Percentiles rank a stretch among this genome's conserved stretches.
Conservation (phyloP, 495 filamentous ascomycete genomes). For the Trichoderma reesei region DNA sequence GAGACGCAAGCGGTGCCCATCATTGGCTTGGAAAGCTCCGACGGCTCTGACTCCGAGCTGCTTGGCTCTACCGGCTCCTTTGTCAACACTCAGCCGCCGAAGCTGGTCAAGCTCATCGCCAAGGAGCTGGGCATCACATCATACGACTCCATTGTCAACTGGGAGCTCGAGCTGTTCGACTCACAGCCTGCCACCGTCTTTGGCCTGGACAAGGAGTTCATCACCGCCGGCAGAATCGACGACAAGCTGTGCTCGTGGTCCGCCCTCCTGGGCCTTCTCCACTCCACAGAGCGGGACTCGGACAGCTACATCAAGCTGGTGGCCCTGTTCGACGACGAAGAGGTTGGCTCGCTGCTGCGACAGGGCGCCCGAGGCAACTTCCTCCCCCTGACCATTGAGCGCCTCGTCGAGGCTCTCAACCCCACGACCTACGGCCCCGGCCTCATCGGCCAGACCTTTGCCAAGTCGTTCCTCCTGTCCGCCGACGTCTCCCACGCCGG, state of each 20-base stretch:
- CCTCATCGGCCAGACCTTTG: slow-evolving; percentile 71
- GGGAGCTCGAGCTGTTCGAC: slow-evolving; percentile 97
- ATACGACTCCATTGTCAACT: slow-evolving; percentile 69
- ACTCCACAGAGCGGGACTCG: slow-evolving; percentile 44
- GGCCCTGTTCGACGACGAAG: slow-evolving; percentile 90
- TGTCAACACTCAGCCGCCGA: slow-evolving; percentile 66
- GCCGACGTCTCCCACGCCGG: slow-evolving; percentile 92
- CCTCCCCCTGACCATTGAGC: slow-evolving; percentile 66
- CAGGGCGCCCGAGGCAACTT: slow-evolving; percentile 89
- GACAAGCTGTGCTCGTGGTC: slow-evolving; percentile 95
- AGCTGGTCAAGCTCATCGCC: slow-evolving; percentile 74
- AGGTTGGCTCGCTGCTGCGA: slow-evolving; percentile 81
- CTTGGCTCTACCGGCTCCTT: slow-evolving; percentile 52
- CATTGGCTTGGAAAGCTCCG: slow-evolving; percentile 74
- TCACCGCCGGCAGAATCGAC: slow-evolving; percentile 90
- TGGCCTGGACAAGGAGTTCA: slow-evolving; percentile 85
- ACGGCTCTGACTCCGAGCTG: slow-evolving; percentile 27
- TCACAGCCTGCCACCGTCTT: slow-evolving; percentile 75
- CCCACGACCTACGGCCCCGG: slow-evolving; percentile 47
- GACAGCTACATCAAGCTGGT: slow-evolving; percentile 68
- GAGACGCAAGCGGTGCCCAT: slow-evolving; percentile 95
- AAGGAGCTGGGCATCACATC: slow-evolving; percentile 60
- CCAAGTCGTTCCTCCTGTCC: slow-evolving; percentile 85
- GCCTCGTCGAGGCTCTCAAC: slow-evolving; percentile 62
- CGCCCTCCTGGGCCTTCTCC: slow-evolving; percentile 76